phyloP scores from a whole-genome alignment of 805 yeast genomes.

The Starmerella riodocensis region DNA sequence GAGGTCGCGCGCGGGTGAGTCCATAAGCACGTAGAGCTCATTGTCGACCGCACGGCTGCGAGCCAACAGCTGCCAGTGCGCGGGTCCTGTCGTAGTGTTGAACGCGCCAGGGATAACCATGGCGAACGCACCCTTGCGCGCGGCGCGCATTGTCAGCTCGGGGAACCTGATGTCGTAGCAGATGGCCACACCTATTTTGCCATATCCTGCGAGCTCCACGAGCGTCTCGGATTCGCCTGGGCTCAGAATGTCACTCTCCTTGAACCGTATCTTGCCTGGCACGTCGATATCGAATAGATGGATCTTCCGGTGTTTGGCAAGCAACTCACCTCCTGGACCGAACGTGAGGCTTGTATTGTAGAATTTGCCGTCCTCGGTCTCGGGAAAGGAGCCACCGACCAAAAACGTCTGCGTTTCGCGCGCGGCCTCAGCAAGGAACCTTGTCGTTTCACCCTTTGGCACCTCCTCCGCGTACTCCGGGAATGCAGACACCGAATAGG shows the following conservation, averaged over 20 bases:
- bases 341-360: conserved; percentile 69
- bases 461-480: conserved; percentile 79
- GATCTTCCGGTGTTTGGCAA: conserved; percentile 81
- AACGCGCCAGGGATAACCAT: conserved; percentile 86
- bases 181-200: conserved; percentile 48
- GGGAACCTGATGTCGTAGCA: conserved; percentile 94
- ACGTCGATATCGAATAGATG: conserved; percentile 88
- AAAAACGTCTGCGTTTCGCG: conserved; percentile 45
- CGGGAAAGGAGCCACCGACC: conserved; percentile 91
- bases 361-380: conserved; percentile 40
- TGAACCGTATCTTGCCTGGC: conserved; percentile 79
- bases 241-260: conserved; percentile 61
- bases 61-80: conserved; percentile 77
- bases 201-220: conserved; percentile 48
- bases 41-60: conserved; percentile 80
- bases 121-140: conserved; percentile 56
- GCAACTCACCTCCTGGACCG: conserved; percentile 53
- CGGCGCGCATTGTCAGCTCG: conserved; percentile 51
- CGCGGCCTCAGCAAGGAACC: conserved; percentile 54
- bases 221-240: conserved; percentile 79
- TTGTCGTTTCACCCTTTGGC: conserved; percentile 54
- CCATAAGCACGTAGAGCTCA: conserved; percentile 72
- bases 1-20: conserved; percentile 60
- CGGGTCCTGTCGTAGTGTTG: conserved; percentile 81
- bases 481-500: conserved; percentile 78